Evolutionary conservation across 1,139 yeast genomes (phyloP).

Genomic region (Pichia sp.): DNA sequence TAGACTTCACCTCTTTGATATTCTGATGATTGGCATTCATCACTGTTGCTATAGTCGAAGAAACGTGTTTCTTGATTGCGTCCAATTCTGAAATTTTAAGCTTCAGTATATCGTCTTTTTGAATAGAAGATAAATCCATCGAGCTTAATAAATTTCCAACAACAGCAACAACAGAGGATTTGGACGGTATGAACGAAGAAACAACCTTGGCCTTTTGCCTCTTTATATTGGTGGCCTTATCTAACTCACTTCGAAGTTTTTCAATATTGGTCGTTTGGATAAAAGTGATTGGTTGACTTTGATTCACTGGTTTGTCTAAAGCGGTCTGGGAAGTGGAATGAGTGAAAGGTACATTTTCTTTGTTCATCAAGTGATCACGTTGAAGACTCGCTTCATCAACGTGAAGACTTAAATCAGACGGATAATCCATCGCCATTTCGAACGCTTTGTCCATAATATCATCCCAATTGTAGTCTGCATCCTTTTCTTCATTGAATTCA

Average conservation of each 20-base stretch:
- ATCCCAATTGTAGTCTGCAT: constrained; percentile 46
- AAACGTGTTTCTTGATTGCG: constrained; percentile 17
- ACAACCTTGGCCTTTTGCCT: neutral
- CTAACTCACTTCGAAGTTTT: neutral
- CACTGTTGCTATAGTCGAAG: constrained; percentile 20
- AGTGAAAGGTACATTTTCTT: neutral
- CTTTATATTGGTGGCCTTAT: neutral
- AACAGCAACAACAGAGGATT: constrained; percentile 9
- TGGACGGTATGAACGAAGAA: neutral
- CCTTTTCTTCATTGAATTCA: neutral
- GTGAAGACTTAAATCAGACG: constrained; percentile 47
- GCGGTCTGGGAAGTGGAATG: neutral
- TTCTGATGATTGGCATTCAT: constrained; percentile 11
- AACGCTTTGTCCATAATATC: constrained; percentile 71
- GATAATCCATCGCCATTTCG: constrained; percentile 66
- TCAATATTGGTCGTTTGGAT: constrained; percentile 4
- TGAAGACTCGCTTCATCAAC: constrained; percentile 64
- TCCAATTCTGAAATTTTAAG: constrained; percentile 21
- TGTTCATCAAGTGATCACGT: neutral
- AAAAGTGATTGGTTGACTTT: constrained; percentile 9
- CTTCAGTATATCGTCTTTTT: constrained; percentile 15
- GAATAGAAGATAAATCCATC: constrained; percentile 16
- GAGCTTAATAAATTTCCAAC: constrained; percentile 10
- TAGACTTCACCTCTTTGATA: constrained; percentile 5
- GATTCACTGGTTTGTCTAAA: neutral